Conservation (phyloP, 768 basidiomycete species). For the Tylopilus vinaceipallidus region DNA sequence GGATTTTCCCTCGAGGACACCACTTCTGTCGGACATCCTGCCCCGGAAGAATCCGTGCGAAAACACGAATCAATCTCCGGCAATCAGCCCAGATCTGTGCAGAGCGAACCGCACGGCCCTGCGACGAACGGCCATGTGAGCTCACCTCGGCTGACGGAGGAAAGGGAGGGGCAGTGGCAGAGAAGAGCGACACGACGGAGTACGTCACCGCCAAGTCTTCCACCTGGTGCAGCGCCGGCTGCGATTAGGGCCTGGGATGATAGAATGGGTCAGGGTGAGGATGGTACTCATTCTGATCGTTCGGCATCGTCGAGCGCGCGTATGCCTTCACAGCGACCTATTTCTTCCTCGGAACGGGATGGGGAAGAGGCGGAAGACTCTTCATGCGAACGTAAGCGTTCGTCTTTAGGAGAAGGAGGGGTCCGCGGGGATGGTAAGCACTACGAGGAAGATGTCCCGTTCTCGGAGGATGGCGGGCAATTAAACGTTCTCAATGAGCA, state of each 20-base stretch:
- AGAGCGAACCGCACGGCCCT: constrained; percentile 21
- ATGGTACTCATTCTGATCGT: constrained; percentile 31
- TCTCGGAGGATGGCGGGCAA: constrained; percentile 11
- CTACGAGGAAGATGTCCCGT: constrained; percentile 9
- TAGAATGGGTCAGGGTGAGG: constrained; percentile 33
- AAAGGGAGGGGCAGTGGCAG: constrained; percentile 12
- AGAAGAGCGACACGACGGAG: constrained; percentile 29
- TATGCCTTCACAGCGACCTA: constrained; percentile 35
- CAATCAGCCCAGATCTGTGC: neutral
- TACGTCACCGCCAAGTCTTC: constrained; percentile 40
- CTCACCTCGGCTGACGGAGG: constrained; percentile 6
- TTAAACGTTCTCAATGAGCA: constrained; percentile 4
- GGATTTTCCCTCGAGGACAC: constrained; percentile 26
- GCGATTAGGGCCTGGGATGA: constrained; percentile 37
- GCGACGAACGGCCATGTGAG: constrained; percentile 14
- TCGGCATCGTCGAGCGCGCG: constrained; percentile 31
- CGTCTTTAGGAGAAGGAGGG: constrained; percentile 4
- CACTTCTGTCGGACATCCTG: constrained; percentile 14
- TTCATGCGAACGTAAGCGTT: constrained; percentile 25
- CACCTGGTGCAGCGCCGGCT: constrained; percentile 42
- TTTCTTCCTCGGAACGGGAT: constrained; percentile 32
- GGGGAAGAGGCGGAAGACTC: constrained; percentile 27
- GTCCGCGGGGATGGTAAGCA: constrained; percentile 11
- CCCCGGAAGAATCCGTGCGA: constrained; percentile 36
- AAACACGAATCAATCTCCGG: constrained; percentile 33